Evolutionary conservation across 352 stramenopile genomes (phyloP).

Genomic region (Globisporangium uncinulatum): DNA sequence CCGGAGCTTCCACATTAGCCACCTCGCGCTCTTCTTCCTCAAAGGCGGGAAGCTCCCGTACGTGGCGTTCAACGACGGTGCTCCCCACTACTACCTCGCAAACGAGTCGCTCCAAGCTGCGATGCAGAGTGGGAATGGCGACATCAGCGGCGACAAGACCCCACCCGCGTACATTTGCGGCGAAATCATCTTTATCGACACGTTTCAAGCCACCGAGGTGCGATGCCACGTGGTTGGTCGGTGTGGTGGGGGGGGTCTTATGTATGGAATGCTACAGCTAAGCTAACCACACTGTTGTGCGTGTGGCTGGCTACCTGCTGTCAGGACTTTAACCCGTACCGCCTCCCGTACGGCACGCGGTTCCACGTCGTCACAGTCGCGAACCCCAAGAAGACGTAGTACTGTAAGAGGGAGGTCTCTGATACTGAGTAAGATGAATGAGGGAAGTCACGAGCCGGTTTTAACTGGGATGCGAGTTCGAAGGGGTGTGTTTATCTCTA

Average conservation of each 20-base stretch:
- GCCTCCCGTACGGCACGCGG: slow-evolving; percentile 61
- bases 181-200: slow-evolving; percentile 84
- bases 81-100: slow-evolving; percentile 72
- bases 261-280: too few species aligned
- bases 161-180: slow-evolving; percentile 72
- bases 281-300: slow-evolving; percentile 4
- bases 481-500: not conserved
- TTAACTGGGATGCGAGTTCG: not conserved
- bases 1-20: slow-evolving; percentile 77
- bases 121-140: slow-evolving; percentile 32
- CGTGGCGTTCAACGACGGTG: slow-evolving; percentile 78
- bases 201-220: slow-evolving; percentile 78
- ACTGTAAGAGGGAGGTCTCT: too few species aligned
- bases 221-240: too few species aligned
- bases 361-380: slow-evolving; percentile 78
- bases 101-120: slow-evolving; percentile 76
- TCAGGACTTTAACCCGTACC: slow-evolving; percentile 82
- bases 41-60: slow-evolving; percentile 73
- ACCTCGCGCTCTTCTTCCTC: slow-evolving; percentile 73
- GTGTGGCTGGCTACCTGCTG: not conserved
- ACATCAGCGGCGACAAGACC: slow-evolving; percentile 42
- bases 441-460: not conserved
- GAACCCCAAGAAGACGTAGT: slow-evolving; percentile 63
- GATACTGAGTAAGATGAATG: too few species aligned
- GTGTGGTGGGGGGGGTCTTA: too few species aligned